Evolutionary conservation across 768 basidiomycete species (phyloP).

Genomic region (Termitomyces eurrhizus): DNA sequence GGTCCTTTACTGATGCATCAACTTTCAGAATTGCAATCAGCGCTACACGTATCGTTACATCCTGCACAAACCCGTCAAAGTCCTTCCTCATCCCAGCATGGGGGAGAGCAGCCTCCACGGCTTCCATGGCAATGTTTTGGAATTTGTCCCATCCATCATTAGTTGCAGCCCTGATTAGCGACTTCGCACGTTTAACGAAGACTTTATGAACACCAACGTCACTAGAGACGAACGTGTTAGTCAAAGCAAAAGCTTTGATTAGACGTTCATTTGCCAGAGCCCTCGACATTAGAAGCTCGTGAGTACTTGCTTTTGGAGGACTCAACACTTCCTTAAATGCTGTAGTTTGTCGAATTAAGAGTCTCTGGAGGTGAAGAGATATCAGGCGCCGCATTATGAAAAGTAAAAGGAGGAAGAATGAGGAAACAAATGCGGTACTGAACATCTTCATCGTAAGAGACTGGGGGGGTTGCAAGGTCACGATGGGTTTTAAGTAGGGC

Average conservation of each 20-base stretch:
- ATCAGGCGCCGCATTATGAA: background rate
- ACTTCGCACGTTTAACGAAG: conserved; percentile 27
- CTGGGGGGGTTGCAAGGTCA: background rate
- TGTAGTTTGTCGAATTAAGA: background rate
- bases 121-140: conserved; percentile 23
- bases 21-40: conserved; percentile 37
- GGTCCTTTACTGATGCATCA: conserved; percentile 21
- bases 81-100: conserved; percentile 9
- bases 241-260: conserved; percentile 28
- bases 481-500: background rate
- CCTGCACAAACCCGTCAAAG: conserved; percentile 40
- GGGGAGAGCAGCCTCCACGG: conserved; percentile 24
- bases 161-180: conserved; percentile 24
- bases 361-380: background rate
- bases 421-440: background rate
- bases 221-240: conserved; percentile 51
- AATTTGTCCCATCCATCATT: conserved; percentile 32
- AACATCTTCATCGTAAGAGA: background rate
- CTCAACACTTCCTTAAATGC: conserved; percentile 6
- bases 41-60: conserved; percentile 38
- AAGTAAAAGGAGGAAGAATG: background rate
- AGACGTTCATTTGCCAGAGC: conserved; percentile 34
- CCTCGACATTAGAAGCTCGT: conserved; percentile 25
- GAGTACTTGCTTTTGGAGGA: conserved; percentile 9
- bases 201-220: conserved; percentile 29